A percentile compares a stretch with the other conserved stretches of the same genome.
These are phyloP conservation scores for Aaosphaeria pasadenensis DNA, from an alignment of 2,329 filamentous ascomycete genomes.

Conservation along the genomic window DNA sequence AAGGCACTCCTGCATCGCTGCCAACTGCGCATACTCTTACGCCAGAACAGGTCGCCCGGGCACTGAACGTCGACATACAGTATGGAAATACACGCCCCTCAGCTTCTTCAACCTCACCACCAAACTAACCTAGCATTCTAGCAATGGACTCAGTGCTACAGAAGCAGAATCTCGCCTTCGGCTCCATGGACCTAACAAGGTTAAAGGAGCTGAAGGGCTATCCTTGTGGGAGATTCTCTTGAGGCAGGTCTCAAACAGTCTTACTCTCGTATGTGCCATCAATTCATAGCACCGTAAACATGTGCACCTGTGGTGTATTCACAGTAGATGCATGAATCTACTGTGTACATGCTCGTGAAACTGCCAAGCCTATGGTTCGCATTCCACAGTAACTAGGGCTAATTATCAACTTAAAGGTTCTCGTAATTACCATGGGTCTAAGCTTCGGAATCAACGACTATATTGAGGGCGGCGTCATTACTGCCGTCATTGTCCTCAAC, in stretches of 20 bases:
- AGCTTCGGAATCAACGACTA: conserved; percentile 64
- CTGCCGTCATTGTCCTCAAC: conserved; percentile 65
- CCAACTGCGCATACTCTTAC: conserved; percentile 36
- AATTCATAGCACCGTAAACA: conserved; percentile 3
- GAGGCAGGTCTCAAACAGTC: conserved; percentile 73
- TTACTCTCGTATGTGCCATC: conserved; percentile 56
- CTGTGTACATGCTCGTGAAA: no score
- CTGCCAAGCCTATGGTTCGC: no score
- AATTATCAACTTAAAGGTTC: conserved; percentile 50
- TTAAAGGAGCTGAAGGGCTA: conserved; percentile 68
- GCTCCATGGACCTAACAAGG: conserved; percentile 66
- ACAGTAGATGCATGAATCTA: no score
- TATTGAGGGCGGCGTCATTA: conserved; percentile 62
- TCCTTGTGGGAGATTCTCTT: conserved; percentile 74
- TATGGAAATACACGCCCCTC: conserved; percentile 9
- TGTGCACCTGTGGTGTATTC: neutral
- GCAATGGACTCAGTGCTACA: conserved; percentile 60
- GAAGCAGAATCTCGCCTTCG: conserved; percentile 65
- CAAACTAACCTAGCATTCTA: conserved; percentile 7
- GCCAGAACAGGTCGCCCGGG: conserved; percentile 32
- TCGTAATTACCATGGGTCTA: conserved; percentile 70
- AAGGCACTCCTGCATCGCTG: conserved; percentile 18
- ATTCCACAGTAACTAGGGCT: no score
- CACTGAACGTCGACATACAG: conserved; percentile 35
- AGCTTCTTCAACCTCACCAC: conserved; percentile 12